phyloP scores from a whole-genome alignment of 352 stramenopile genomes.

The Phytophthora brassicae region DNA sequence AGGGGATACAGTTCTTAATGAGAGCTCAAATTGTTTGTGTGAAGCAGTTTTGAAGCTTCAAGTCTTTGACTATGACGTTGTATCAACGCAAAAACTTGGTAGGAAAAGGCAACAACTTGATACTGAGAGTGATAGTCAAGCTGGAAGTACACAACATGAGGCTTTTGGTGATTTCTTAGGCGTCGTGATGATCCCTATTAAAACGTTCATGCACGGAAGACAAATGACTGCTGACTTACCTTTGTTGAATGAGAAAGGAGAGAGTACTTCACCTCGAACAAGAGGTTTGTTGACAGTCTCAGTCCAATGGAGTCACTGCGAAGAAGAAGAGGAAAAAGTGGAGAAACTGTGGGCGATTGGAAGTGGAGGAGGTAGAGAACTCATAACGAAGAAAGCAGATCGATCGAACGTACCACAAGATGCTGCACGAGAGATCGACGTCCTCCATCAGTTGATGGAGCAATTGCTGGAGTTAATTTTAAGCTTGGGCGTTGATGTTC shows the following conservation, averaged over 20 bases:
- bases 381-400: constrained; percentile 20
- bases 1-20: neutral
- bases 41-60: constrained; percentile 17
- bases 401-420: constrained; percentile 32
- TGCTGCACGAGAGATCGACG: constrained; percentile 13
- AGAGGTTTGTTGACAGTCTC: constrained; percentile 50
- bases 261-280: constrained; percentile 27
- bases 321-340: constrained; percentile 11
- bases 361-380: constrained; percentile 19
- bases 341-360: constrained; percentile 28
- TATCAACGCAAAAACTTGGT: constrained; percentile 11
- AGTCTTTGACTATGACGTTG: constrained; percentile 50
- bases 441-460: constrained; percentile 23
- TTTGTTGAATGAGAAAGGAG: constrained; percentile 29
- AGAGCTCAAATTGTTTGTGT: neutral
- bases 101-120: neutral
- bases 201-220: constrained; percentile 45
- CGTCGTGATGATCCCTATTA: constrained; percentile 39
- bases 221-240: constrained; percentile 43
- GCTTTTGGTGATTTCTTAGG: constrained; percentile 47
- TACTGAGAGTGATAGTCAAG: constrained; percentile 2
- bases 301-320: constrained; percentile 60
- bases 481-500: constrained; percentile 25
- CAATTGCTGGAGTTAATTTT: constrained; percentile 28
- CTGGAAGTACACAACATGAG: neutral